These are phyloP conservation scores for Talaromyces islandicus DNA, from an alignment of 2,329 filamentous ascomycete species.

Conservation along the genomic window DNA sequence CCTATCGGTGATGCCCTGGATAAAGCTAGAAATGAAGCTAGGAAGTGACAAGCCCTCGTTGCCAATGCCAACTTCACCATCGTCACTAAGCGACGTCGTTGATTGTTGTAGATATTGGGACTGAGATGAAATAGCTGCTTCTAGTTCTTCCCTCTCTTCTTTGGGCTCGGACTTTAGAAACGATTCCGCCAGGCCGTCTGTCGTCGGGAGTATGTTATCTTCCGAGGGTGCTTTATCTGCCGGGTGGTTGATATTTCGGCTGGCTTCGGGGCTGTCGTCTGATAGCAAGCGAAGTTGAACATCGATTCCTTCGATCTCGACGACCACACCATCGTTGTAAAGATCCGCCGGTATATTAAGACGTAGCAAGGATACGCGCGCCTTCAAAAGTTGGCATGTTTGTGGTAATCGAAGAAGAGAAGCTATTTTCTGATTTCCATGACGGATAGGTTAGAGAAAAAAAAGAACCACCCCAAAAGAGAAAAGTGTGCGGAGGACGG, in stretches of 20 bases:
- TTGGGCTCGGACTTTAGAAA: slow-evolving; percentile 54
- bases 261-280: slow-evolving; percentile 21
- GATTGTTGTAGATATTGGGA: slow-evolving; percentile 48
- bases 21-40: slow-evolving; percentile 53
- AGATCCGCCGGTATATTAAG: slow-evolving; percentile 84
- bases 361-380: slow-evolving; percentile 68
- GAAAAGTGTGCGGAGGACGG: slow-evolving; percentile 9
- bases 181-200: slow-evolving; percentile 55
- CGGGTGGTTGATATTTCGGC: slow-evolving; percentile 18
- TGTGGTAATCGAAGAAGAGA: slow-evolving; percentile 67
- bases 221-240: background rate
- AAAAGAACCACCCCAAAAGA: background rate
- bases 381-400: slow-evolving; percentile 64
- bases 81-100: slow-evolving; percentile 40
- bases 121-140: slow-evolving; percentile 50
- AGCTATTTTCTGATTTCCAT: slow-evolving; percentile 81
- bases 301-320: slow-evolving; percentile 77
- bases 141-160: slow-evolving; percentile 52
- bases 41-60: slow-evolving; percentile 51
- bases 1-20: slow-evolving; percentile 54
- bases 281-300: slow-evolving; percentile 56
- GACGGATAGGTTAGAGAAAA: background rate
- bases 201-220: slow-evolving; percentile 44
- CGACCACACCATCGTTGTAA: slow-evolving; percentile 73
- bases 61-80: slow-evolving; percentile 43